Evolutionary conservation across 768 basidiomycete species (phyloP), one percentile per base, ranked within the genome.

Genomic region (Phylloporus sp.): DNA sequence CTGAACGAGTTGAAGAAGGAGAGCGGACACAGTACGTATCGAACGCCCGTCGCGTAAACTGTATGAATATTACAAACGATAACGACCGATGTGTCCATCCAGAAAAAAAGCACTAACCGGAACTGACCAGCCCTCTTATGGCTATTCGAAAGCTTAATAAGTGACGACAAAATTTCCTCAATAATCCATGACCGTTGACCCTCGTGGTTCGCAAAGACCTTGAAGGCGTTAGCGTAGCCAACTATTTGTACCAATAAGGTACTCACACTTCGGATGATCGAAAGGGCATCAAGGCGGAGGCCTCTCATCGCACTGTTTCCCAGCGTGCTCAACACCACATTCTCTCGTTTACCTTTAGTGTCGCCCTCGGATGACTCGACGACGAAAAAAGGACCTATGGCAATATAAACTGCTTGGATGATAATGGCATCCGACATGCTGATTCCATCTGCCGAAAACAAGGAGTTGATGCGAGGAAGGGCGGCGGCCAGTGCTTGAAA

Each of bases 151-250:
- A 95, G 76, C 69, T 92, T 95, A 59, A 89, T 94, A 48, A 98
- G 72, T 0, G 92, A 95, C 9, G 84, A 81, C 24, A 99, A 64
- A 29, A 98, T 95, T 69, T 98, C 97, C 65, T 98, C 95, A n/a
- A 98, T 87, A 56, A 98, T 95, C 94, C 94, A 97, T 1, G 86
- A 84, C 9, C 97, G 75, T 67, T 99, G 97, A 38, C 86, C 87
- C 57, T 90, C 84, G 62, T 97, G 85, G 56, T 86, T 88, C 12
- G 91, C 90, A 60, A 97, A 98, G 28, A 95, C 86, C 95, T 97
- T 60, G 47, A 35, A 48, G 34, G 15, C 3, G 29, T 66, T 20
- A 62, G 40, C 27, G 6, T 15, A 26, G 22, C 34, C 28, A 15
- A 43, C 27, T 28, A 15, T 15, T 4, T 9, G 28, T 29, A 29